Conservation (phyloP, 2,329 filamentous ascomycete genomes). For the Penicillium sp. region DNA sequence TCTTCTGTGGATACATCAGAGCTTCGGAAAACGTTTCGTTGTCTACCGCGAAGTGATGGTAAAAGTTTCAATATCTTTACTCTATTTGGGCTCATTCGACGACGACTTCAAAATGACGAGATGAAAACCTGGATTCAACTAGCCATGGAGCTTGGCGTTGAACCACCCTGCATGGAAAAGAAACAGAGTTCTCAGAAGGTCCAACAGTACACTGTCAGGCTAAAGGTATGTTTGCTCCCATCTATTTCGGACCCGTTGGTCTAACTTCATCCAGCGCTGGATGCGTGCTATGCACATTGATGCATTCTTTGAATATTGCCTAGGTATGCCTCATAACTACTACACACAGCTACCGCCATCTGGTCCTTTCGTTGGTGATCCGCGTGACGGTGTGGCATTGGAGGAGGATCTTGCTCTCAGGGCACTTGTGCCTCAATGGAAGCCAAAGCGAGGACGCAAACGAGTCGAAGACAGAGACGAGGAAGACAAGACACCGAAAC, state of each 20-base stretch:
- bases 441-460: conserved; percentile 63
- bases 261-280: conserved; percentile 66
- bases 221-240: conserved; percentile 65
- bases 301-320: conserved; percentile 88
- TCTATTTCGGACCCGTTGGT: background rate
- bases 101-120: conserved; percentile 70
- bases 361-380: conserved; percentile 62
- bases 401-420: conserved; percentile 89
- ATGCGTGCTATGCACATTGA: conserved; percentile 96
- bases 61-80: conserved; percentile 79
- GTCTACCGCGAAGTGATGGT: conserved; percentile 81
- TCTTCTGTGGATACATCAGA: conserved; percentile 68
- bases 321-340: conserved; percentile 76
- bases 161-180: conserved; percentile 77
- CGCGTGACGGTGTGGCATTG: conserved; percentile 76
- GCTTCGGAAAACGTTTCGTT: conserved; percentile 73
- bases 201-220: conserved; percentile 86
- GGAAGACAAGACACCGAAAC: conserved; percentile 57
- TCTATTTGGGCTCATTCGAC: conserved; percentile 77
- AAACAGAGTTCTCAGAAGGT: conserved; percentile 91
- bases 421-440: conserved; percentile 75
- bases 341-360: conserved; percentile 72
- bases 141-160: conserved; percentile 83
- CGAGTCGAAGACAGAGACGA: conserved; percentile 64
- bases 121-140: conserved; percentile 93